phyloP scores from a whole-genome alignment of 768 basidiomycete genomes.

The Tylopilus sp. region DNA sequence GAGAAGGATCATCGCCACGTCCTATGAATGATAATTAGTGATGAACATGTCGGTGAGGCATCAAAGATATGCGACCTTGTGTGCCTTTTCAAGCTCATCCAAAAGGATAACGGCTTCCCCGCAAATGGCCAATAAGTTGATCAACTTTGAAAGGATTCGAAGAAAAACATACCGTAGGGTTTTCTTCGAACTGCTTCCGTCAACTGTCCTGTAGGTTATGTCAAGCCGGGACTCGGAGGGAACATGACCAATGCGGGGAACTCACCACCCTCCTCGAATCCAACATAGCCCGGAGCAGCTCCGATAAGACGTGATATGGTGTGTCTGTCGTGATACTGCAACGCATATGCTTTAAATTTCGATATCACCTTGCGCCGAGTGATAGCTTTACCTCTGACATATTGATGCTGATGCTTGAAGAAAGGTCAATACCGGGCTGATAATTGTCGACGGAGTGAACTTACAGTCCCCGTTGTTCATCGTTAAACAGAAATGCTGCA shows the following conservation, averaged over 20 bases:
- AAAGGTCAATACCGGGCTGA: neutral
- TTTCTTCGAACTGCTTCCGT: slow-evolving; percentile 63
- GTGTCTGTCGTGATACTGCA: slow-evolving; percentile 86
- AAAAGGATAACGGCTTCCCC: slow-evolving; percentile 55
- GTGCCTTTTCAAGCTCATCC: slow-evolving; percentile 69
- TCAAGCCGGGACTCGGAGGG: neutral
- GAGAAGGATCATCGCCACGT: slow-evolving; percentile 85
- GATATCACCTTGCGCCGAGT: neutral
- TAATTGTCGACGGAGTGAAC: slow-evolving; percentile 23
- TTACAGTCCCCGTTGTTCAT: slow-evolving; percentile 81
- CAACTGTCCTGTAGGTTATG: slow-evolving; percentile 43
- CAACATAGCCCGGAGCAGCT: slow-evolving; percentile 89
- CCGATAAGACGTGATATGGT: slow-evolving; percentile 90
- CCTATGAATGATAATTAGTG: slow-evolving; percentile 35
- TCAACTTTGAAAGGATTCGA: neutral
- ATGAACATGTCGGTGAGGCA: neutral
- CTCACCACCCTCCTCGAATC: slow-evolving; percentile 67
- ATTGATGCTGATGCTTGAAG: slow-evolving; percentile 79
- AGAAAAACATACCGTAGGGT: slow-evolving; percentile 45
- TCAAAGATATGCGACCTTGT: slow-evolving; percentile 49
- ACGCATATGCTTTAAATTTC: neutral
- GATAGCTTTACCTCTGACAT: slow-evolving; percentile 74
- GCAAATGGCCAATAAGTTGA: neutral
- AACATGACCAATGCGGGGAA: neutral
- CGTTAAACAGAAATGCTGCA: slow-evolving; percentile 65